Conservation (phyloP, 495 filamentous ascomycete genomes). For the Hypoxylon lienhwacheense region DNA sequence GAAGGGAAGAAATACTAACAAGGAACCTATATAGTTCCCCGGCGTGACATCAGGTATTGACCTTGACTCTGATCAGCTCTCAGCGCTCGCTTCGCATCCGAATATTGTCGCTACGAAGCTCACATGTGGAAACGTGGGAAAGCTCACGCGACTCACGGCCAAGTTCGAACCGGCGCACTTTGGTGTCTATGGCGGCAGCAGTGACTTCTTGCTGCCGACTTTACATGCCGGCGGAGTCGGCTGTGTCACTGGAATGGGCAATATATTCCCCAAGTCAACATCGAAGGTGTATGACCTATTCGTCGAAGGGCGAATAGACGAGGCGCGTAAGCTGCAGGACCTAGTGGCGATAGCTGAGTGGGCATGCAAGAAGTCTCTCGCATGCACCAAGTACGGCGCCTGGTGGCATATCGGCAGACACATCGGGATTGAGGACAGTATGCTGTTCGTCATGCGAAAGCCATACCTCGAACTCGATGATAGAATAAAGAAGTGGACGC, state of each 20-base stretch:
- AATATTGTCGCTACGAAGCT: slow-evolving; percentile 47
- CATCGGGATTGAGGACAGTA: too few species aligned
- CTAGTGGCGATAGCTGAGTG: not conserved
- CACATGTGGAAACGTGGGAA: slow-evolving; percentile 34
- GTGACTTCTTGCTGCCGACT: not conserved
- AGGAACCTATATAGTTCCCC: too few species aligned
- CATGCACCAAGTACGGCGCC: too few species aligned
- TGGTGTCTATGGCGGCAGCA: not conserved
- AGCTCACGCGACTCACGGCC: not conserved
- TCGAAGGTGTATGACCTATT: not conserved
- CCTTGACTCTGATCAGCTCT: slow-evolving; percentile 41
- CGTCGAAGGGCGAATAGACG: not conserved
- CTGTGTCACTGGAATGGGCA: not conserved
- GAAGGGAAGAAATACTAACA: too few species aligned
- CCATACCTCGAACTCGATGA: too few species aligned
- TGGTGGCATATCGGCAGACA: too few species aligned
- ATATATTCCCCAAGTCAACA: not conserved
- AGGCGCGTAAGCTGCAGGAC: not conserved
- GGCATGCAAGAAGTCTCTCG: not conserved
- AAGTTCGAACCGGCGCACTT: not conserved
- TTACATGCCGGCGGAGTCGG: not conserved
- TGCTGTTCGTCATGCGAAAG: too few species aligned
- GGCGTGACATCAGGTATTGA: slow-evolving; percentile 36
- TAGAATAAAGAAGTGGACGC: too few species aligned
- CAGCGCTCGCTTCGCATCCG: slow-evolving; percentile 27